Percentiles rank a stretch among this genome's conserved stretches.
Conservation (phyloP, 2,329 filamentous ascomycete species). For the Pseudopyricularia javanii region DNA sequence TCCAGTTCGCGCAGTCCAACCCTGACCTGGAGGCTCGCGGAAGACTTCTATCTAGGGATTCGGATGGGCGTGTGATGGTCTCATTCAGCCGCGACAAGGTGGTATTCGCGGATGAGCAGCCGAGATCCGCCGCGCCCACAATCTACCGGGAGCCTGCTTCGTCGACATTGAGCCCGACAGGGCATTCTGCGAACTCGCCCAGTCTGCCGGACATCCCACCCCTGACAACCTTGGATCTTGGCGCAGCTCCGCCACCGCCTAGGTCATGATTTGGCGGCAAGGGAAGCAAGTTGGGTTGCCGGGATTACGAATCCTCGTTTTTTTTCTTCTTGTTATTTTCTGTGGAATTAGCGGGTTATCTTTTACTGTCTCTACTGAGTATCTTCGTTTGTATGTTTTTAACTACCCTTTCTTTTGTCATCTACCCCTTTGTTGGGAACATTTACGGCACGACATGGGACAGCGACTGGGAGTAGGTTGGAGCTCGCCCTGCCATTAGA, state of each 20-base stretch:
- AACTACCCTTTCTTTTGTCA: not conserved
- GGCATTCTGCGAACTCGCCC: not conserved
- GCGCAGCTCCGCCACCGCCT: not conserved
- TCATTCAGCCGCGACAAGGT: constrained; percentile 2
- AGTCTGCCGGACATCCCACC: not conserved
- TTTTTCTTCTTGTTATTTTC: not conserved
- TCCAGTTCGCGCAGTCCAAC: constrained; percentile 1
- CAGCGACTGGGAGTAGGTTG: not conserved
- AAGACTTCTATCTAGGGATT: not conserved
- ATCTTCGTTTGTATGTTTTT: not conserved
- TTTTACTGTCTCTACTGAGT: not conserved
- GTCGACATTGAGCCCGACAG: not conserved
- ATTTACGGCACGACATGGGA: not conserved
- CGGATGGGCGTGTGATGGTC: not conserved
- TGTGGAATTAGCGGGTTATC: not conserved
- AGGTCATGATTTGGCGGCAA: not conserved
- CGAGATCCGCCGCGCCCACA: not conserved
- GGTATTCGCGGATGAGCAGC: not conserved
- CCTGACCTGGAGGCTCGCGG: constrained; percentile 1
- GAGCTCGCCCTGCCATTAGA: not conserved
- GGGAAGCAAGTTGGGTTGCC: not conserved
- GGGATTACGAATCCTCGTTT: not conserved
- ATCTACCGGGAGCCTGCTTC: not conserved
- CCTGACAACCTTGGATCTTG: not conserved
- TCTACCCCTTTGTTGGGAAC: not conserved